A percentile compares a stretch with the other conserved stretches of the same genome.
These are phyloP conservation scores for Sindora glabra DNA, from an alignment of 306 rosid genomes.

Conservation along the genomic window DNA sequence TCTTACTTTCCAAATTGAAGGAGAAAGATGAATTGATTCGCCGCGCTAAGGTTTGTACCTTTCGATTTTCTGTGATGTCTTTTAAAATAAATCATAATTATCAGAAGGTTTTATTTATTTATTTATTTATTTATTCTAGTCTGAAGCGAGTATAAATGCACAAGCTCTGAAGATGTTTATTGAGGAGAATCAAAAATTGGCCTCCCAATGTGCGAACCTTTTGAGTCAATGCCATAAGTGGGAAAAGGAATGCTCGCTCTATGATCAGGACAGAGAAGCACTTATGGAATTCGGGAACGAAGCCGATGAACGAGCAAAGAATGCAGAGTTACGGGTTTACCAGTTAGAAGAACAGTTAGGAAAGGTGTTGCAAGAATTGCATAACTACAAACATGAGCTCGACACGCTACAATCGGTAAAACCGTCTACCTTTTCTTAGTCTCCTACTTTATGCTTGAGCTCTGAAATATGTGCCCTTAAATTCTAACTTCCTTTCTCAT, in stretches of 20 bases:
- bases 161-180: constrained; percentile 78
- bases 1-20: constrained; percentile 40
- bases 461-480: too few species aligned
- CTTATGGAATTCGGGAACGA: constrained; percentile 96
- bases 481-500: too few species aligned
- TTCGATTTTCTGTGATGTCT: not conserved
- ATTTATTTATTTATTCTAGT: constrained; percentile 26
- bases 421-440: too few species aligned
- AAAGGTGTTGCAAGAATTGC: constrained; percentile 43
- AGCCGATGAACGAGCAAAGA: constrained; percentile 83
- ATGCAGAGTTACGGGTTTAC: constrained; percentile 51
- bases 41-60: constrained; percentile 44
- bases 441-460: too few species aligned
- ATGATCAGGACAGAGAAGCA: constrained; percentile 73
- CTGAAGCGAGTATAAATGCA: constrained; percentile 68
- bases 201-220: constrained; percentile 45
- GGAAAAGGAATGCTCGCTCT: constrained; percentile 73
- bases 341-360: constrained; percentile 61
- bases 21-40: constrained; percentile 57
- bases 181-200: constrained; percentile 76
- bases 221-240: constrained; percentile 44
- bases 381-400: constrained; percentile 23
- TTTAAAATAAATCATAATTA: not conserved
- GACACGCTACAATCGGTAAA: constrained; percentile 49
- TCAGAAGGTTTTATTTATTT: not conserved